These are phyloP conservation scores for Carallia pectinifolia DNA, from an alignment of 345 rosid genomes.

Conservation along the genomic window DNA sequence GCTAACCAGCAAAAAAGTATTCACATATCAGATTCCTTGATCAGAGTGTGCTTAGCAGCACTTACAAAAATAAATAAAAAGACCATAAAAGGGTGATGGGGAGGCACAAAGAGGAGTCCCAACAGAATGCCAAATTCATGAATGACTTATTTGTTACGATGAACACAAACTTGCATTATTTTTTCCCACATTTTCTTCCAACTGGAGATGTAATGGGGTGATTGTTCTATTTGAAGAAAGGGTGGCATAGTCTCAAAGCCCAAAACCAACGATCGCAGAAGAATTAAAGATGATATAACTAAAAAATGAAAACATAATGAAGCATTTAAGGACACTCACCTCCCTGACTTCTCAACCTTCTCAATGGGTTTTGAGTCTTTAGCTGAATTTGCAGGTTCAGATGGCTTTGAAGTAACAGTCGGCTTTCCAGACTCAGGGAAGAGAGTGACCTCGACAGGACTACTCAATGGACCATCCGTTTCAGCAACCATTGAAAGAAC, in stretches of 20 bases:
- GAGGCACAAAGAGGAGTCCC: too few relatives aligned
- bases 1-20: conserved; percentile 4
- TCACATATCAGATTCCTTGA: conserved; percentile 4
- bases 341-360: conserved; percentile 29
- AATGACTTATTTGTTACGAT: too few relatives aligned
- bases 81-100: too few relatives aligned
- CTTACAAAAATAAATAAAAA: neutral
- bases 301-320: neutral
- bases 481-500: conserved; percentile 92
- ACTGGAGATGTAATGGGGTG: too few relatives aligned
- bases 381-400: neutral
- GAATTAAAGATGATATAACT: neutral
- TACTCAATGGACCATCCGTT: conserved; percentile 72
- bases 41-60: neutral
- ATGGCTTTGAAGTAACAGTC: conserved; percentile 21
- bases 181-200: too few relatives aligned
- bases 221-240: too few relatives aligned
- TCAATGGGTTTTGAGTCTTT: neutral
- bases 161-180: too few relatives aligned
- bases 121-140: too few relatives aligned
- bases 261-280: neutral
- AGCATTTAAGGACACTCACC: conserved; percentile 41
- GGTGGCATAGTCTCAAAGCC: too few relatives aligned
- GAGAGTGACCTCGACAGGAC: conserved; percentile 69
- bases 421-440: conserved; percentile 63